Percentiles rank a stretch among this genome's conserved stretches.
Evolutionary conservation across 441 rosid genomes (phyloP).

Genomic region (Erodium trifolium): DNA sequence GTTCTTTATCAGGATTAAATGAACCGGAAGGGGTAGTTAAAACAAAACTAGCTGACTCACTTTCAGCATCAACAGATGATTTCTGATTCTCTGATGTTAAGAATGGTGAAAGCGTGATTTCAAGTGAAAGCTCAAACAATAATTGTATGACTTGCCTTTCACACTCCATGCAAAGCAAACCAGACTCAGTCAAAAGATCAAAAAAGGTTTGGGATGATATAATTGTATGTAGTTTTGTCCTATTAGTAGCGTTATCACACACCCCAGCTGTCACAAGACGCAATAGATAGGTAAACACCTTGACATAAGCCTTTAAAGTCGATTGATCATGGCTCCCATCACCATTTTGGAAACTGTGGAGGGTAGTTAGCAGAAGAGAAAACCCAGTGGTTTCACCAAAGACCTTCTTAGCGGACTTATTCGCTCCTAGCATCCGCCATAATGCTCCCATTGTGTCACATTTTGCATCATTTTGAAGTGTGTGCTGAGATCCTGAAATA

Average conservation of each 20-base stretch:
- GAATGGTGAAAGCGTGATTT: conserved; percentile 90
- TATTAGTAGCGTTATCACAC: conserved; percentile 67
- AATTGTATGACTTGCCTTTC: conserved; percentile 97
- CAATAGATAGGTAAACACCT: conserved; percentile 74
- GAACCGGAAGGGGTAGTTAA: conserved; percentile 55
- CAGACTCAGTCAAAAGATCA: conserved; percentile 92
- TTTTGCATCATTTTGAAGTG: conserved; percentile 82
- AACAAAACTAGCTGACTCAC: conserved; percentile 43
- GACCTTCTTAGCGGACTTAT: conserved; percentile 76
- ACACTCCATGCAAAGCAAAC: conserved; percentile 85
- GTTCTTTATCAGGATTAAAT: conserved; percentile 70
- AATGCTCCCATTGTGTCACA: conserved; percentile 97
- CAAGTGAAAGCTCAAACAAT: conserved; percentile 91
- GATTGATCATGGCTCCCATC: conserved; percentile 51
- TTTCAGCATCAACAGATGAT: conserved; percentile 41
- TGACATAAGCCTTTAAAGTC: conserved; percentile 43
- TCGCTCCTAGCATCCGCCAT: conserved; percentile 93
- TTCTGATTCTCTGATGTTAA: conserved; percentile 44
- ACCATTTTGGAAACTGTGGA: conserved; percentile 80
- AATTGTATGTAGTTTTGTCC: conserved; percentile 76
- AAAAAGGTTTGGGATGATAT: conserved; percentile 87
- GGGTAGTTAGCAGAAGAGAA: conserved; percentile 93
- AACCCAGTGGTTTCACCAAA: conserved; percentile 99
- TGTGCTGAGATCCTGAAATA: conserved; percentile 79
- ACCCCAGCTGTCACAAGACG: conserved; percentile 94